Evolutionary conservation across 495 filamentous ascomycete genomes (phyloP).

Genomic region (Choiromyces venosus): DNA sequence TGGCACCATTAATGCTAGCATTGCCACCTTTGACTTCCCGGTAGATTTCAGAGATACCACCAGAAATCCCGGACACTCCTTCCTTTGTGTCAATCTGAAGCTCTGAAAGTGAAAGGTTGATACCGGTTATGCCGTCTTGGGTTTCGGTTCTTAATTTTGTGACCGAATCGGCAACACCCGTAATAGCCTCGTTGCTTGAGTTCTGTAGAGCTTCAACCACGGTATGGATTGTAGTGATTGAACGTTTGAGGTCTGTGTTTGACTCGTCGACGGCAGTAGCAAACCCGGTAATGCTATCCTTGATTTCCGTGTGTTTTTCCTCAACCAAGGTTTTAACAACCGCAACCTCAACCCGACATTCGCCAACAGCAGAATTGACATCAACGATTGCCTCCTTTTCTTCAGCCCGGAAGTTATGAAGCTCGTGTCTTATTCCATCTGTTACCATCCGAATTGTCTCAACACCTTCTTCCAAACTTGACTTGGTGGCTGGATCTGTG

Average conservation of each 20-base stretch:
- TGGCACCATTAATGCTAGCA: slow-evolving; percentile 22
- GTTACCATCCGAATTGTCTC: slow-evolving; percentile 33
- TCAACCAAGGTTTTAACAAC: slow-evolving; percentile 37
- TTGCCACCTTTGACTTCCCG: slow-evolving; percentile 31
- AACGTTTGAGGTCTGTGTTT: slow-evolving; percentile 19
- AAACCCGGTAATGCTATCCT: slow-evolving; percentile 23
- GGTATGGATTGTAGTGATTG: slow-evolving; percentile 26
- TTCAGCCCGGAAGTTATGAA: slow-evolving; percentile 22
- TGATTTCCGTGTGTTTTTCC: slow-evolving; percentile 35
- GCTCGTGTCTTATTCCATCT: slow-evolving; percentile 30
- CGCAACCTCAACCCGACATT: slow-evolving; percentile 41
- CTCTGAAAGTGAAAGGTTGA: slow-evolving; percentile 20
- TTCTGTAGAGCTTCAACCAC: slow-evolving; percentile 22
- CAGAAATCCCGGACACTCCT: slow-evolving; percentile 43
- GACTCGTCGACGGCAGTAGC: slow-evolving; percentile 21
- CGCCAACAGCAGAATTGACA: slow-evolving; percentile 49
- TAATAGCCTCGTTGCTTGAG: slow-evolving; percentile 24
- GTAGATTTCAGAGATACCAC: slow-evolving; percentile 26
- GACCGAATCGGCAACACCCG: slow-evolving; percentile 24
- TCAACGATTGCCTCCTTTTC: slow-evolving; percentile 39
- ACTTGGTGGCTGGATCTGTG: slow-evolving; percentile 29
- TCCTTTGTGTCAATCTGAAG: slow-evolving; percentile 36
- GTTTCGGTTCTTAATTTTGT: slow-evolving; percentile 29
- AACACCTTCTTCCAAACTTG: slow-evolving; percentile 26
- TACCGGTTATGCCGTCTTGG: slow-evolving; percentile 22